Evolutionary conservation across 768 basidiomycete genomes (phyloP), one percentile per base, ranked within the genome.

Genomic region (Lentinula lateritia): DNA sequence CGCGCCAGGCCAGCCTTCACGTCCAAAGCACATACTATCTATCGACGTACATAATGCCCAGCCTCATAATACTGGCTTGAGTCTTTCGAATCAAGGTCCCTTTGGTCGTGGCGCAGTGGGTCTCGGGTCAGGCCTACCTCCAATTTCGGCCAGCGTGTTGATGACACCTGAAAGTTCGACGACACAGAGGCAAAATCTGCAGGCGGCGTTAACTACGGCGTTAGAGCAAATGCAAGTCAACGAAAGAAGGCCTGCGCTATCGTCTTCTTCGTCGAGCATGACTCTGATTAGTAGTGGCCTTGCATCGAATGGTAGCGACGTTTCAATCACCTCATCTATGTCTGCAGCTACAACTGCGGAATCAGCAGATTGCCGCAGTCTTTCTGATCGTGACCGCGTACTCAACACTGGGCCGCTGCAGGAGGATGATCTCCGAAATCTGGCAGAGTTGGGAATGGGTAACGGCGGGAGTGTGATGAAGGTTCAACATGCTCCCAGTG

Each of bases 401-500:
- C 6, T 43, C 3, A 41, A 16, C 15, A 32, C 42, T 28, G 55
- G 28, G 5, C 50, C 48, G n/a, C 75, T 98, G 67, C 80, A 85
- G 68, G 87, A 89, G 66, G 93, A 95, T 71, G 97, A 98, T 72
- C 77, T 99, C 70, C 89, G 89, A 74, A 90, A 95, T 65, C 71
- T 98, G 50, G 83, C 85, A 58, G 97, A 99, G 73, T 81, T 99
- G 3, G 97, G 97, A 3, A 88, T 92, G 66, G 97, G 97, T 3
- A 98, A 98, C 69, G 95, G 97, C 1, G 97, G 97, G 58, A 97
- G 95, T 61, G 97, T 99, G 56, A 94, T 95, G 75, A 93, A 91
- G 75, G 95, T 97, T 16, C 86, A 95, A 73, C 97, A 99, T 70
- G 79, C 84, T 13, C 94, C 94, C 10, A 92, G 94, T 35, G 88